A percentile compares a stretch with the other conserved stretches of the same genome.
phyloP scores from a whole-genome alignment of 2,329 filamentous ascomycete genomes.

The Beauveria varroae region DNA sequence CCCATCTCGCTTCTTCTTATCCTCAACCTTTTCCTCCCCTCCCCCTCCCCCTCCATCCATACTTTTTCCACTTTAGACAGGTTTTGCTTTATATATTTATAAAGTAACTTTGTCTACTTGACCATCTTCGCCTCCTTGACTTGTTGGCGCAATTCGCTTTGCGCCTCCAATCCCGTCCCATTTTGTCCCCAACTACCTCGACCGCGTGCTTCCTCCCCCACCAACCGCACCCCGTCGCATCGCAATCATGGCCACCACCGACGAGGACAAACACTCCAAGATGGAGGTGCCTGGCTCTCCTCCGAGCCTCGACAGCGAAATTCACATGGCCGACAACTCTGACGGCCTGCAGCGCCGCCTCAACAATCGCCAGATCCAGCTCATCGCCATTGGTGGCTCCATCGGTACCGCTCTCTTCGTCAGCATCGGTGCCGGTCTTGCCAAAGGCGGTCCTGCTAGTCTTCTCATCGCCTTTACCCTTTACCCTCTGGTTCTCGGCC shows the following conservation, averaged over 20 bases:
- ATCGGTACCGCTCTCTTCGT: constrained; percentile 54
- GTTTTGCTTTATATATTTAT: background rate
- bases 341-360: constrained; percentile 39
- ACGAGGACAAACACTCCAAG: constrained; percentile 17
- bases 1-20: background rate
- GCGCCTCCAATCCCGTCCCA: background rate
- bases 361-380: constrained; percentile 48
- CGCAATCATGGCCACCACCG: constrained; percentile 10
- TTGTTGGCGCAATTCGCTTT: constrained; percentile 5
- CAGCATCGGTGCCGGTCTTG: constrained; percentile 49
- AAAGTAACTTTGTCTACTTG: background rate
- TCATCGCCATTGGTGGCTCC: constrained; percentile 51
- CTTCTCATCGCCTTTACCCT: constrained; percentile 52
- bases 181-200: background rate
- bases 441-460: constrained; percentile 36
- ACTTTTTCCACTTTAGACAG: background rate
- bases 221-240: background rate
- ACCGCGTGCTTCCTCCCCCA: background rate
- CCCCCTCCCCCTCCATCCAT: background rate
- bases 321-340: constrained; percentile 23
- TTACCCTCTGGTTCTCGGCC: constrained; percentile 47
- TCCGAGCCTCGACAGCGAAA: constrained; percentile 18
- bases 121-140: background rate
- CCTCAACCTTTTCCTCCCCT: background rate
- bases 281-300: constrained; percentile 17